These are phyloP conservation scores for Pelargonium fulgidum DNA, from an alignment of 441 rosid genomes.

Conservation along the genomic window DNA sequence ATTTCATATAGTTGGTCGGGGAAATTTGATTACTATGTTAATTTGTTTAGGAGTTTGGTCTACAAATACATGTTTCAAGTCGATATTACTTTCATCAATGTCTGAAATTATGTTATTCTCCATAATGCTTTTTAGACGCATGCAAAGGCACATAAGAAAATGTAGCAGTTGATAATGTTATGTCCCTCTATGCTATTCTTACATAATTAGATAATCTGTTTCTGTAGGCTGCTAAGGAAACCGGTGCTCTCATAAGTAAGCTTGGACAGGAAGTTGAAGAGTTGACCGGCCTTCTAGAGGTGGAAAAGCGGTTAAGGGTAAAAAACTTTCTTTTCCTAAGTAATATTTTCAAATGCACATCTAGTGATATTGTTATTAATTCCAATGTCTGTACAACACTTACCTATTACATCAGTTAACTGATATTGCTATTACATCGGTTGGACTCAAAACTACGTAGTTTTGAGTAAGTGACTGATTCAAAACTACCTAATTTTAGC, in stretches of 20 bases:
- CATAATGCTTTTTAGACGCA: background rate
- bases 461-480: no score
- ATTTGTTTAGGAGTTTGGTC: background rate
- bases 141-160: background rate
- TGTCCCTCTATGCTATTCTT: background rate
- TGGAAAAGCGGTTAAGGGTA: constrained; percentile 81
- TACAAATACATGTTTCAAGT: background rate
- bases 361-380: background rate
- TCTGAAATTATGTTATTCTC: background rate
- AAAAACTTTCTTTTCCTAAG: background rate
- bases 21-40: background rate
- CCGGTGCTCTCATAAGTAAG: constrained; percentile 80
- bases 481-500: no score
- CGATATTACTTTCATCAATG: background rate
- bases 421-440: no score
- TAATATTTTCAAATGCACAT: background rate
- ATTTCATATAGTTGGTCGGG: background rate
- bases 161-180: background rate
- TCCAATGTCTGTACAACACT: background rate
- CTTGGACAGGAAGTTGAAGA: constrained; percentile 91
- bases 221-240: constrained; percentile 80
- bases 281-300: constrained; percentile 60
- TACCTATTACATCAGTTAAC: background rate
- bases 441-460: no score
- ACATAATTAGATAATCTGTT: constrained; percentile 16